Percentiles rank a stretch among this genome's conserved stretches.
These are phyloP conservation scores for Coemansia javaensis DNA, from an alignment of 192 early-diverging fungal species.

Conservation along the genomic window DNA sequence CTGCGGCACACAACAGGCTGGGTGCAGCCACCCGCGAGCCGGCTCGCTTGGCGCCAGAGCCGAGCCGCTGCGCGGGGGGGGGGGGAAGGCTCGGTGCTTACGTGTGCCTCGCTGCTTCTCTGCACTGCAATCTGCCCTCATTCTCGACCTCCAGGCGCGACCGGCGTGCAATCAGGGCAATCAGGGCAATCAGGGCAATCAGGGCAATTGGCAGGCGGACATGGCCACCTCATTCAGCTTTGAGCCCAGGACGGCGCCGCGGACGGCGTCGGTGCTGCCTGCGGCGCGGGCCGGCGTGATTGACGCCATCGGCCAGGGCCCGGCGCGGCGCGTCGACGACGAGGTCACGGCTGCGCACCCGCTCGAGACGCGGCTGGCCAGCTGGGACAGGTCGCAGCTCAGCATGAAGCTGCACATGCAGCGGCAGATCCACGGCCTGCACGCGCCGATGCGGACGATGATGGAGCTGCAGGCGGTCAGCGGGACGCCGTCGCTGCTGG, in stretches of 20 bases:
- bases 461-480: constrained; percentile 76
- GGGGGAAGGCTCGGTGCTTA: too few species aligned
- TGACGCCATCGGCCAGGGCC: constrained; percentile 26
- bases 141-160: too few species aligned
- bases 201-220: not conserved
- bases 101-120: not conserved
- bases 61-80: too few species aligned
- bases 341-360: constrained; percentile 59
- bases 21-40: too few species aligned
- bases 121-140: not conserved
- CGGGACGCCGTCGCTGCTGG: constrained; percentile 15
- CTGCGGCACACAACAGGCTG: too few species aligned
- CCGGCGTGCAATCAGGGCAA: too few species aligned
- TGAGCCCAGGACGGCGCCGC: constrained; percentile 9
- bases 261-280: constrained; percentile 27
- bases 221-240: constrained; percentile 38
- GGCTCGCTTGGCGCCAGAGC: constrained; percentile 3
- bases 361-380: constrained; percentile 67
- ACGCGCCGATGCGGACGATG: constrained; percentile 86
- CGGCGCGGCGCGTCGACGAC: constrained; percentile 16
- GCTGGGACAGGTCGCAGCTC: constrained; percentile 82
- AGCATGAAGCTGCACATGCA: constrained; percentile 77
- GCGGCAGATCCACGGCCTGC: constrained; percentile 76
- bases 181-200: too few species aligned
- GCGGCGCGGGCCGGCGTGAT: constrained; percentile 10